Conservation (phyloP, 2,329 filamentous ascomycete genomes). For the Trichoderma endophyticum region DNA sequence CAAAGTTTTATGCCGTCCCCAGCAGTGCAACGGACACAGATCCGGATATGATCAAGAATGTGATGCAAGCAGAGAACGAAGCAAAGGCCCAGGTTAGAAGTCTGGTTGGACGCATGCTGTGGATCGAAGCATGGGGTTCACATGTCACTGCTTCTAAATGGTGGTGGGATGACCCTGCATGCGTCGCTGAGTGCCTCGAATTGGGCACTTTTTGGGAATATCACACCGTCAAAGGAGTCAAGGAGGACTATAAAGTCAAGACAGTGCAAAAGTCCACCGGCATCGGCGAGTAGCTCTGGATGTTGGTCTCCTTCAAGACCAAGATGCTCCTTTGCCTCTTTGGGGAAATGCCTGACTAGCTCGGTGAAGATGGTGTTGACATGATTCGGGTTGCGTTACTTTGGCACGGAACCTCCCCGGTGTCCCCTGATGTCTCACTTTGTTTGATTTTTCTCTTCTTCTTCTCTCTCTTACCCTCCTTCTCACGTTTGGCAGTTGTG, state of each 20-base stretch:
- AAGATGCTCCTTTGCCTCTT: not conserved
- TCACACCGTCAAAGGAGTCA: constrained; percentile 54
- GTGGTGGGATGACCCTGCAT: constrained; percentile 61
- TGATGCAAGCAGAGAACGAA: constrained; percentile 25
- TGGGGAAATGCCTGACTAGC: not conserved
- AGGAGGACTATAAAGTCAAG: constrained; percentile 29
- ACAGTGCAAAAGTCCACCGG: not conserved
- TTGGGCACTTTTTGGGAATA: constrained; percentile 59
- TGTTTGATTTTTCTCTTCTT: not conserved
- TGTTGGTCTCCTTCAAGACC: not conserved
- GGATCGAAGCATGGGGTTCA: constrained; percentile 59
- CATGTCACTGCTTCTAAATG: constrained; percentile 49
- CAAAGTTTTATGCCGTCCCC: constrained; percentile 48
- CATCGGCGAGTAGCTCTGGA: not conserved
- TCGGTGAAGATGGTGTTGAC: not conserved
- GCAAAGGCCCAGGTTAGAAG: constrained; percentile 48
- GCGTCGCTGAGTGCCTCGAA: constrained; percentile 53
- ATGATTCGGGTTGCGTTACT: not conserved
- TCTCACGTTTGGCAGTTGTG: not conserved
- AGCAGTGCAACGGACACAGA: constrained; percentile 27
- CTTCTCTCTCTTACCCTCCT: not conserved
- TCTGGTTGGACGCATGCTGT: constrained; percentile 54
- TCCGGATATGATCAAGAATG: not conserved
- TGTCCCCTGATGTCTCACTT: not conserved
- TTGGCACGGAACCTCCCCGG: not conserved